Evolutionary conservation across 306 rosid genomes (phyloP).

Genomic region (Vachellia pachyceras): DNA sequence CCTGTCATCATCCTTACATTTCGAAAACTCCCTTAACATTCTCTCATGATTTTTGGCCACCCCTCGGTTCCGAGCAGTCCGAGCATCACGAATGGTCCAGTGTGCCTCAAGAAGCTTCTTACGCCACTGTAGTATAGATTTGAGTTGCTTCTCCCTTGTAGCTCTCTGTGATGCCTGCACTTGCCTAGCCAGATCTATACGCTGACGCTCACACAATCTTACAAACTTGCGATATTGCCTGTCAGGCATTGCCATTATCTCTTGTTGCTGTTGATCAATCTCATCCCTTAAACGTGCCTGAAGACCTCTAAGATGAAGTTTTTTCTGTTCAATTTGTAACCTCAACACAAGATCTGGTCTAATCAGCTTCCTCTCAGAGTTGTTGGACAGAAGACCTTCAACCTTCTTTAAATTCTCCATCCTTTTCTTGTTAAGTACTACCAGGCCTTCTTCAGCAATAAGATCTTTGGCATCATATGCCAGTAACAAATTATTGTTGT

Average conservation of each 20-base stretch:
- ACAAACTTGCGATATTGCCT: slow-evolving; percentile 98
- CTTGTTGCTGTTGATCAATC: slow-evolving; percentile 97
- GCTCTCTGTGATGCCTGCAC: slow-evolving; percentile 95
- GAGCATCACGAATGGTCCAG: slow-evolving; percentile 98
- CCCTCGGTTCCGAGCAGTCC: slow-evolving; percentile 97
- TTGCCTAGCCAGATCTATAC: slow-evolving; percentile 87
- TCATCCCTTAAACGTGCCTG: slow-evolving; percentile 93
- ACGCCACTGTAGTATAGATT: slow-evolving; percentile 95
- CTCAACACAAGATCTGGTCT: slow-evolving; percentile 94
- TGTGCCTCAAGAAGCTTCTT: slow-evolving; percentile 97
- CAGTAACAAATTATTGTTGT: slow-evolving; percentile 71
- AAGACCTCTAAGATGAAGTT: slow-evolving; percentile 82
- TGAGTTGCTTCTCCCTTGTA: slow-evolving; percentile 91
- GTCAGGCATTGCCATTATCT: slow-evolving; percentile 99
- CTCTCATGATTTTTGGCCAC: slow-evolving; percentile 97
- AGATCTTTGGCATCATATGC: slow-evolving; percentile 94
- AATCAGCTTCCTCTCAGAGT: slow-evolving; percentile 90
- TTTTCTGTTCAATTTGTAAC: slow-evolving; percentile 96
- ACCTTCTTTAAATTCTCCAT: slow-evolving; percentile 88
- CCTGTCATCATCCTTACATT: slow-evolving; percentile 92
- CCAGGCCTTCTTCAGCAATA: slow-evolving; percentile 87
- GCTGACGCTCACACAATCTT: slow-evolving; percentile 94
- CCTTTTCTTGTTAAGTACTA: slow-evolving; percentile 80
- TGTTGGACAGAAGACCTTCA: slow-evolving; percentile 79
- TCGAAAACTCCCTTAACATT: slow-evolving; percentile 93